A percentile compares a stretch with the other conserved stretches of the same genome.
These are phyloP conservation scores for Teratosphaeria zuluensis DNA, from an alignment of 2,329 filamentous ascomycete species.

Conservation along the genomic window DNA sequence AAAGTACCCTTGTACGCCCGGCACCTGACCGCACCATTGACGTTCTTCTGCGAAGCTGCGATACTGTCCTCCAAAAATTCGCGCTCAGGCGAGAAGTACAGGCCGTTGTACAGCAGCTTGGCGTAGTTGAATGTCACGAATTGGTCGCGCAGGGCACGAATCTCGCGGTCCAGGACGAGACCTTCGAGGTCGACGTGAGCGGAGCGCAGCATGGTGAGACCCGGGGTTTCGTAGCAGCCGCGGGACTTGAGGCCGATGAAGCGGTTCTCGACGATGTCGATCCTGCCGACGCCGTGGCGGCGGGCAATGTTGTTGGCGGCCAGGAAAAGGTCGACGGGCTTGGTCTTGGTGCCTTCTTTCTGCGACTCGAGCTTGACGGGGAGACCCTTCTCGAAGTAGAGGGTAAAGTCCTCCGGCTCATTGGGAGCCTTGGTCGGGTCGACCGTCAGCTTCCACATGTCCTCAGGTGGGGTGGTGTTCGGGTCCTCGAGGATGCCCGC, in stretches of 20 bases:
- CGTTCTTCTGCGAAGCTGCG: slow-evolving; percentile 48
- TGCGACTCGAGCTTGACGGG: slow-evolving; percentile 56
- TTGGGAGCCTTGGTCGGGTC: slow-evolving; percentile 63
- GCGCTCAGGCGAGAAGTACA: slow-evolving; percentile 62
- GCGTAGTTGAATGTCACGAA: slow-evolving; percentile 58
- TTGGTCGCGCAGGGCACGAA: slow-evolving; percentile 60
- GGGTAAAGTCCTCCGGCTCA: slow-evolving; percentile 58
- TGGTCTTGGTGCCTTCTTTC: slow-evolving; percentile 45
- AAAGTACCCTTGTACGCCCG: slow-evolving; percentile 59
- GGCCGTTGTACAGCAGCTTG: slow-evolving; percentile 51
- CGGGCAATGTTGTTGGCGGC: slow-evolving; percentile 62
- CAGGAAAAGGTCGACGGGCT: slow-evolving; percentile 62
- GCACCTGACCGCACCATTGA: slow-evolving; percentile 54
- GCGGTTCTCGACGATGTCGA: slow-evolving; percentile 76
- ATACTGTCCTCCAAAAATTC: slow-evolving; percentile 61
- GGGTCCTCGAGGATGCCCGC: slow-evolving; percentile 64
- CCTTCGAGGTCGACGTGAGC: slow-evolving; percentile 56
- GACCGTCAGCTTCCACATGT: slow-evolving; percentile 68
- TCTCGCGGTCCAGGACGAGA: slow-evolving; percentile 58
- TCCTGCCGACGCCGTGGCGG: slow-evolving; percentile 64
- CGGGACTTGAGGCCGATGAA: slow-evolving; percentile 72
- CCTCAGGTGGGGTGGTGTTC: slow-evolving; percentile 55
- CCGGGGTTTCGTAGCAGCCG: slow-evolving; percentile 68
- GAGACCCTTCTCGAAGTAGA: slow-evolving; percentile 66
- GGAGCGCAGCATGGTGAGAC: slow-evolving; percentile 45